These are phyloP conservation scores for Paramecium pentaurelia DNA, from an alignment of 73 alveolate genomes.

Conservation along the genomic window DNA sequence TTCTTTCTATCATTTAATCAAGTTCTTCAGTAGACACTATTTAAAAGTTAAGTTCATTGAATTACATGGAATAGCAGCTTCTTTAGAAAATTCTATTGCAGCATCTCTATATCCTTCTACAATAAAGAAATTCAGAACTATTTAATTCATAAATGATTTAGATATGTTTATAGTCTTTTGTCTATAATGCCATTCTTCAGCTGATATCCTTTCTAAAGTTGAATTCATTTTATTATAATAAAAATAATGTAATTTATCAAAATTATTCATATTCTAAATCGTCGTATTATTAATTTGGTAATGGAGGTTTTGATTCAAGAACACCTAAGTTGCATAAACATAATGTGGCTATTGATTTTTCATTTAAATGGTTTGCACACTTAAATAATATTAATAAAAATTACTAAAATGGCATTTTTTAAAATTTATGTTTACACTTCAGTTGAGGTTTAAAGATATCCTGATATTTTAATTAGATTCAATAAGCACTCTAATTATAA, in stretches of 20 bases:
- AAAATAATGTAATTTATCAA: conserved; percentile 6
- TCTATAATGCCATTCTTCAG: not conserved
- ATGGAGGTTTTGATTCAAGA: conserved; percentile 27
- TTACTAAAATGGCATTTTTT: not conserved
- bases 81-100: conserved; percentile 3
- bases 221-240: not conserved
- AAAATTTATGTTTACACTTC: not conserved
- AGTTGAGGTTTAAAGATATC: not conserved
- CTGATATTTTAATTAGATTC: conserved; percentile 3
- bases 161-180: not conserved
- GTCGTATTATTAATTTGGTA: not conserved
- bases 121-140: conserved; percentile 9
- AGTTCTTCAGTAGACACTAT: not conserved
- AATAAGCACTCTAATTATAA: conserved; percentile 35
- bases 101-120: conserved; percentile 38
- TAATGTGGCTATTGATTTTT: not conserved
- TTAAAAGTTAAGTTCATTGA: not conserved
- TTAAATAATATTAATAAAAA: not conserved
- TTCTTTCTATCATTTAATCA: conserved; percentile 11
- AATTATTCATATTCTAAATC: conserved; percentile 43
- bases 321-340: conserved; percentile 35
- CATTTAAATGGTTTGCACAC: conserved; percentile 31
- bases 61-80: not conserved
- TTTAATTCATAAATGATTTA: not conserved
- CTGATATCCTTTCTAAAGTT: not conserved